Percentiles rank a stretch among this genome's conserved stretches.
phyloP scores from a whole-genome alignment of 2,329 filamentous ascomycete species.

The Nothopassalora personata region DNA sequence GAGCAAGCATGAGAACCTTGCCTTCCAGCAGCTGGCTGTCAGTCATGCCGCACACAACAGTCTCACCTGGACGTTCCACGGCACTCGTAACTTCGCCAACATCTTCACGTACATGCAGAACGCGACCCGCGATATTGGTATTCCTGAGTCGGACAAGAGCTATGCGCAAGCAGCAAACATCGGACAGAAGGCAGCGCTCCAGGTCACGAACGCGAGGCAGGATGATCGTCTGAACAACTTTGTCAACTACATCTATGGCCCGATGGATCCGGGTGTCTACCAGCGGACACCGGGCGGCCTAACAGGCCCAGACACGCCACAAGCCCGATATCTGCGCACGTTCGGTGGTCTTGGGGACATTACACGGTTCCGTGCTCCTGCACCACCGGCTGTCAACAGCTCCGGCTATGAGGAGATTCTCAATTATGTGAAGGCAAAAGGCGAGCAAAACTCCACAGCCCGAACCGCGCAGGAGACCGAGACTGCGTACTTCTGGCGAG shows the following conservation, averaged over 20 bases:
- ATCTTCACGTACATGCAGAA: neutral
- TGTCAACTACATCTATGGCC: conserved; percentile 21
- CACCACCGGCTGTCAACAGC: conserved; percentile 21
- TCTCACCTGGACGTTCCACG: conserved; percentile 28
- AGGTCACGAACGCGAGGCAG: conserved; percentile 21
- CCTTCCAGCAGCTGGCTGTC: conserved; percentile 29
- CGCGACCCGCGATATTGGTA: conserved; percentile 16
- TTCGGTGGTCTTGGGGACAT: conserved; percentile 27
- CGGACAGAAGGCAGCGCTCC: conserved; percentile 20
- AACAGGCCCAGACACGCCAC: conserved; percentile 25
- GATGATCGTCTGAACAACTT: conserved; percentile 26
- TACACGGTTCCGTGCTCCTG: conserved; percentile 21
- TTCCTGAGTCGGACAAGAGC: conserved; percentile 14
- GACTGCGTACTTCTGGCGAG: conserved; percentile 29
- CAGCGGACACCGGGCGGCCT: conserved; percentile 24
- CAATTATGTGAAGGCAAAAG: conserved; percentile 24
- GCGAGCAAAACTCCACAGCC: conserved; percentile 25
- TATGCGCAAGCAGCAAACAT: conserved; percentile 13
- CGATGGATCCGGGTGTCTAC: conserved; percentile 23
- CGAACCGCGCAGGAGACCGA: conserved; percentile 23
- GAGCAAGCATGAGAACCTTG: conserved; percentile 19
- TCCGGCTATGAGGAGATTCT: conserved; percentile 22
- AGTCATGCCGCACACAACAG: conserved; percentile 29
- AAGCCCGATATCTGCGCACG: conserved; percentile 24
- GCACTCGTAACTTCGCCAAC: conserved; percentile 26